Evolutionary conservation across 495 filamentous ascomycete species (phyloP).

Genomic region (Xanthoparmelia taractica): DNA sequence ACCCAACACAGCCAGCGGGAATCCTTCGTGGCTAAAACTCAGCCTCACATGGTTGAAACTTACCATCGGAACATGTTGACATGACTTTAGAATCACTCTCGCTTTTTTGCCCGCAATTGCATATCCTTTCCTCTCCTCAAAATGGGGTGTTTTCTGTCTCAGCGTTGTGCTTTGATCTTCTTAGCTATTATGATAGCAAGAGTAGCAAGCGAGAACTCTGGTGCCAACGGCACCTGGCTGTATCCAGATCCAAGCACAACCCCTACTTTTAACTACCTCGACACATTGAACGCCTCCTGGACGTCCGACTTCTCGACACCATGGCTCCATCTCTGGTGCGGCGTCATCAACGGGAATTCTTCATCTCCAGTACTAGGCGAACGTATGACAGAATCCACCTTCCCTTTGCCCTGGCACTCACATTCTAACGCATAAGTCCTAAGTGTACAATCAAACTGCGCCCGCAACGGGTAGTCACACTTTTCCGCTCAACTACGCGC

Average conservation of each 20-base stretch:
- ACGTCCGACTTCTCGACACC: not conserved
- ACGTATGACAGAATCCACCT: not conserved
- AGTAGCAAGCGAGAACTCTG: not conserved
- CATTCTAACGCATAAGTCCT: not conserved
- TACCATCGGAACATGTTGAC: not conserved
- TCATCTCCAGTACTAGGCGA: conserved; percentile 2
- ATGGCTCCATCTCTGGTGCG: conserved; percentile 3
- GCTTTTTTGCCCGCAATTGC: no score
- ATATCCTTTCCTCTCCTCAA: not conserved
- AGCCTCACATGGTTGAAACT: not conserved
- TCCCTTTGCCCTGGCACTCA: not conserved
- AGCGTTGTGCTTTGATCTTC: not conserved
- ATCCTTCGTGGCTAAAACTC: not conserved
- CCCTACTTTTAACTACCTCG: not conserved
- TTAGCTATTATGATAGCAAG: not conserved
- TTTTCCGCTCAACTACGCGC: not conserved
- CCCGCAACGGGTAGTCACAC: not conserved
- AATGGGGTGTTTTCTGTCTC: not conserved
- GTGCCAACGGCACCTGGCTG: not conserved
- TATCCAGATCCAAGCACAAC: conserved; percentile 3
- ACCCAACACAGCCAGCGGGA: not conserved
- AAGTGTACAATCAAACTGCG: conserved; percentile 3
- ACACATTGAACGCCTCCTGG: not conserved
- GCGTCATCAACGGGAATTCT: not conserved
- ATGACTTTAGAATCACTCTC: not conserved